Percentiles rank a stretch among this genome's conserved stretches.
These are phyloP conservation scores for Lachnellula hyalina DNA, from an alignment of 2,329 filamentous ascomycete species.

Conservation along the genomic window DNA sequence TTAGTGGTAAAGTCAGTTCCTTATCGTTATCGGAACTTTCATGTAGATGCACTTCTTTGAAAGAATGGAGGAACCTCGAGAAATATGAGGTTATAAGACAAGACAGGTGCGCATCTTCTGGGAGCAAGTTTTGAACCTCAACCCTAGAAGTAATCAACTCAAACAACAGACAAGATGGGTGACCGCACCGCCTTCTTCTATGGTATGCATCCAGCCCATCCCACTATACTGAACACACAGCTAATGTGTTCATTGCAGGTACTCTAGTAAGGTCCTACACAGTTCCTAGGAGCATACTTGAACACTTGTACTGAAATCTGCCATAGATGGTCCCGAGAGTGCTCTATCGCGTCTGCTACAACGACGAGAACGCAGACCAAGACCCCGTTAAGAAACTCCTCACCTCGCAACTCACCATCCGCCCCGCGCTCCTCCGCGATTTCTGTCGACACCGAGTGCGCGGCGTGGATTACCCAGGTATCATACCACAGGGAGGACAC, in stretches of 20 bases:
- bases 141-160: not conserved
- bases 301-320: not conserved
- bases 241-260: conserved; percentile 9
- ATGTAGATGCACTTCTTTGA: not conserved
- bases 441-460: conserved; percentile 68
- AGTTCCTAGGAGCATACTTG: not conserved
- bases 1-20: no score
- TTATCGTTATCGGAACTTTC: no score
- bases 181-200: conserved; percentile 50
- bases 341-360: conserved; percentile 76
- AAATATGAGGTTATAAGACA: not conserved
- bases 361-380: conserved; percentile 44
- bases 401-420: conserved; percentile 50
- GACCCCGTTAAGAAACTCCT: conserved; percentile 17
- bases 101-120: not conserved
- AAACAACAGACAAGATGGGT: conserved; percentile 1
- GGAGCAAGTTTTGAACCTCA: not conserved
- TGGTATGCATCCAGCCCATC: conserved; percentile 34
- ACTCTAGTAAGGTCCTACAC: conserved; percentile 16
- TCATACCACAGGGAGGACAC: conserved; percentile 51
- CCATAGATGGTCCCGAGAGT: conserved; percentile 74
- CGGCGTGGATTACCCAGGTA: conserved; percentile 73
- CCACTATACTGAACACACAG: not conserved
- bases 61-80: not conserved
- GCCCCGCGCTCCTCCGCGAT: conserved; percentile 68